phyloP scores from a whole-genome alignment of 495 filamentous ascomycete genomes.

The Sphaerosporella brunnea region DNA sequence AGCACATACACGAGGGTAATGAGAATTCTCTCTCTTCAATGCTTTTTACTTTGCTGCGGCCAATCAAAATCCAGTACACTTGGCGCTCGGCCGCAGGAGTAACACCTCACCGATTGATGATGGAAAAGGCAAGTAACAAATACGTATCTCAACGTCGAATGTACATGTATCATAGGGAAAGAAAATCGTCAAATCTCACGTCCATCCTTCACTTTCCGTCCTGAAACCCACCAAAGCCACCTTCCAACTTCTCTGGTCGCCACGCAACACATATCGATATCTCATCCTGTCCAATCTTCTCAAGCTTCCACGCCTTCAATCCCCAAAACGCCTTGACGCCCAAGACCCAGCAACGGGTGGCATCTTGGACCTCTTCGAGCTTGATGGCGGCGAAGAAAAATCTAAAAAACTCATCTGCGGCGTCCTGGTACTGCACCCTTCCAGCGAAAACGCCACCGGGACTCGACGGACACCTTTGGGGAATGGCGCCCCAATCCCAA shows the following conservation, averaged over 20 bases:
- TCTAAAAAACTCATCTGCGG: constrained; percentile 46
- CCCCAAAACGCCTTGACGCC: constrained; percentile 60
- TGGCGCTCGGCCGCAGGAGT: too few species aligned
- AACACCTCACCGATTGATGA: too few species aligned
- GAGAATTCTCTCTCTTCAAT: too few species aligned
- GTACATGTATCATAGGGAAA: too few species aligned
- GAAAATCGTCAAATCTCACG: not conserved
- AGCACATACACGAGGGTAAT: too few species aligned
- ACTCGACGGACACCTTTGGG: constrained; percentile 45
- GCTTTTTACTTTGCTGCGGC: too few species aligned
- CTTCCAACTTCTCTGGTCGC: not conserved
- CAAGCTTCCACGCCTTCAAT: constrained; percentile 25
- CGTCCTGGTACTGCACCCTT: constrained; percentile 35
- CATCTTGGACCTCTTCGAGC: constrained; percentile 43
- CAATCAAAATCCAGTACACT: too few species aligned
- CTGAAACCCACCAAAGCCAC: not conserved
- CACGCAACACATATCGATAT: not conserved
- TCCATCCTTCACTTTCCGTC: not conserved
- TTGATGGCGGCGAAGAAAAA: constrained; percentile 73
- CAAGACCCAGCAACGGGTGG: constrained; percentile 43
- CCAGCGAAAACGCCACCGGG: constrained; percentile 58
- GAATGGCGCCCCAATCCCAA: constrained; percentile 53
- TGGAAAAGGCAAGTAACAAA: too few species aligned
- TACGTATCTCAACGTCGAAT: too few species aligned
- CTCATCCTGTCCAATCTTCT: constrained; percentile 3